Conservation (phyloP, 2,329 filamentous ascomycete genomes). For the Elsinoe ampelina region DNA sequence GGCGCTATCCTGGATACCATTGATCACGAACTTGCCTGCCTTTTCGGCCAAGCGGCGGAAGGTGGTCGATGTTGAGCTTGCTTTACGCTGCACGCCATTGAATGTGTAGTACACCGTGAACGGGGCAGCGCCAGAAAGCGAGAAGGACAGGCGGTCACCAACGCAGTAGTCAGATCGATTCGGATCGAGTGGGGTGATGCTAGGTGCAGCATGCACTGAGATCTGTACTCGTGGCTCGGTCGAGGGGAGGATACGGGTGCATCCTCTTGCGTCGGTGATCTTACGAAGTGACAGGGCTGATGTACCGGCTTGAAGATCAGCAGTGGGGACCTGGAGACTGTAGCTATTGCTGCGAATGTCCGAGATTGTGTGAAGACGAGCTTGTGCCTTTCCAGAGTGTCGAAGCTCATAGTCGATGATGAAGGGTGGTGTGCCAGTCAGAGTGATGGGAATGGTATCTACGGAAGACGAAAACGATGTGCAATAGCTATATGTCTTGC, state of each 20-base stretch:
- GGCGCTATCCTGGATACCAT: slow-evolving; percentile 74
- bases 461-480: slow-evolving; percentile 67
- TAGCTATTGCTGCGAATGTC: slow-evolving; percentile 68
- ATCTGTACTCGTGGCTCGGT: slow-evolving; percentile 70
- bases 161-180: slow-evolving; percentile 84
- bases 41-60: slow-evolving; percentile 92
- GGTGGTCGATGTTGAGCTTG: slow-evolving; percentile 65
- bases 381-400: slow-evolving; percentile 70
- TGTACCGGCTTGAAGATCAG: slow-evolving; percentile 76
- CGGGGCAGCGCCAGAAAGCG: slow-evolving; percentile 78
- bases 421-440: slow-evolving; percentile 81
- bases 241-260: slow-evolving; percentile 63
- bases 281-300: slow-evolving; percentile 84
- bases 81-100: slow-evolving; percentile 66
- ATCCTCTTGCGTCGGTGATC: slow-evolving; percentile 78
- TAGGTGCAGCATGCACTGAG: slow-evolving; percentile 84
- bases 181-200: slow-evolving; percentile 72
- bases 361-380: slow-evolving; percentile 72
- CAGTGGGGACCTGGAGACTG: slow-evolving; percentile 73
- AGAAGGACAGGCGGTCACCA: slow-evolving; percentile 87
- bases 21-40: slow-evolving; percentile 81
- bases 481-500: slow-evolving; percentile 93
- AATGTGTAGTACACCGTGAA: slow-evolving; percentile 93
- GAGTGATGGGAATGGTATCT: slow-evolving; percentile 76
- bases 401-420: slow-evolving; percentile 86